Base-by-base conservation (phyloP, 2,329 filamentous ascomycete species). In the Fusarium kyushuense region DNA sequence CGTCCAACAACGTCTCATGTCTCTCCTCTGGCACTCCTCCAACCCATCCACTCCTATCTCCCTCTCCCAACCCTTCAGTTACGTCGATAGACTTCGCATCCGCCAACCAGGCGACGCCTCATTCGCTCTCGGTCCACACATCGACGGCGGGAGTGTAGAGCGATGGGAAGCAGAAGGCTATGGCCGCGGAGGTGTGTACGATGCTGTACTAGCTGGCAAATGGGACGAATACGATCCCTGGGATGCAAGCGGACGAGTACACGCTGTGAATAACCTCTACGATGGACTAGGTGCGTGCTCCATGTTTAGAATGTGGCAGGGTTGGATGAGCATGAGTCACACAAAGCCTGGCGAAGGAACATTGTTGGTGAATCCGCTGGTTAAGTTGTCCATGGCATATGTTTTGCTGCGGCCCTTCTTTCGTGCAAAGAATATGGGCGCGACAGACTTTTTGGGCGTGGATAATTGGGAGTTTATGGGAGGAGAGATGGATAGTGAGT, bases 301-400 rank as follows among this genome's bases (percentile, higher is more conserved):
- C 45, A 93, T 94, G 83, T 94, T 97, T 79, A 87, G 95, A 38
- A 91, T 93, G 85, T 95, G 92, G 77, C 94, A 97, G 79, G 94
- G 93, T 19, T 97, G 94, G 94, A 79, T 97, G 53, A 87, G 87
- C 62, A 90, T 97, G 85, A 93, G 90, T 59, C 80, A 83, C n/a
- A 90, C 89, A 0, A 88, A 84, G 0, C 92, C 92, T 0, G 84
- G 84, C 7, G 90, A 97, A 79, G 94, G 94, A 1, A 96, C 94
- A 0, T 79, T 97, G 53, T 84, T 92, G 42, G 91, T 97, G 3
- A 94, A 94, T 72, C 94, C 94, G 1, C 82, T 96, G 53, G 80
- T 96, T 45, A 86, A 86, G 66, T 86, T 92, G 54, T 88, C 92
- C 0, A 96, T 92, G 0, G 89, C 91, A 0, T 97, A 97, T 74